phyloP scores from a whole-genome alignment of 2,329 filamentous ascomycete genomes.

The Pestalotiopsis fici region DNA sequence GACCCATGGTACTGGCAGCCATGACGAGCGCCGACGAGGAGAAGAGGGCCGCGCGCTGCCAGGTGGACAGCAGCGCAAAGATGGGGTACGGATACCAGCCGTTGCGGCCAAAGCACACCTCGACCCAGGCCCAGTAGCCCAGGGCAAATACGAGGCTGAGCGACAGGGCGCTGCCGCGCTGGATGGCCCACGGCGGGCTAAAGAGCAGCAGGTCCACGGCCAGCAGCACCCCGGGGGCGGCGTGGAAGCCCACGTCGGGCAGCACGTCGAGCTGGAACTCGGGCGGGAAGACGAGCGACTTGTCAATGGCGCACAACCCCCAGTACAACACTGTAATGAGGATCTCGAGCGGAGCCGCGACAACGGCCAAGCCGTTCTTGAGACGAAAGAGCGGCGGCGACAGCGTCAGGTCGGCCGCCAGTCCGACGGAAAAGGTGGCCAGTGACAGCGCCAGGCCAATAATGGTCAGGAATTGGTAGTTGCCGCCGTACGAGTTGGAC shows the following conservation, averaged over 20 bases:
- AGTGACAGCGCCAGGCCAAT: constrained; percentile 66
- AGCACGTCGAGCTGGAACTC: constrained; percentile 55
- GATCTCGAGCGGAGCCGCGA: constrained; percentile 69
- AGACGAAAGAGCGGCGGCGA: constrained; percentile 58
- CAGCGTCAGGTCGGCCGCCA: constrained; percentile 65
- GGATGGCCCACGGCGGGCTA: constrained; percentile 72
- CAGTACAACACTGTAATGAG: constrained; percentile 75
- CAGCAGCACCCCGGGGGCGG: constrained; percentile 66
- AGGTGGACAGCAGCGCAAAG: constrained; percentile 67
- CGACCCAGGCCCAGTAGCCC: constrained; percentile 76
- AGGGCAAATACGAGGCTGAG: constrained; percentile 63
- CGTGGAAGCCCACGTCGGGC: constrained; percentile 66
- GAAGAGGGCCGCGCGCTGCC: constrained; percentile 70
- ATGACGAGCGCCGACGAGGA: constrained; percentile 69
- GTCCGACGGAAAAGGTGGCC: constrained; percentile 60
- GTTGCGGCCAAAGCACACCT: constrained; percentile 69
- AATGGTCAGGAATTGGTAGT: constrained; percentile 75
- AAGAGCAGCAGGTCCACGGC: constrained; percentile 67
- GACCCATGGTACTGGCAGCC: constrained; percentile 65
- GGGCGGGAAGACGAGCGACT: constrained; percentile 51
- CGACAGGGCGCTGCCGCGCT: constrained; percentile 57
- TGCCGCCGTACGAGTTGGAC: constrained; percentile 63
- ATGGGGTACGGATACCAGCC: constrained; percentile 85
- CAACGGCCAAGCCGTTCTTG: constrained; percentile 69
- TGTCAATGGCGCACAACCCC: constrained; percentile 62